Evolutionary conservation across 306 rosid species (phyloP), one percentile per base, ranked within the genome.

Genomic region (Chamaecrista fasciculata): DNA sequence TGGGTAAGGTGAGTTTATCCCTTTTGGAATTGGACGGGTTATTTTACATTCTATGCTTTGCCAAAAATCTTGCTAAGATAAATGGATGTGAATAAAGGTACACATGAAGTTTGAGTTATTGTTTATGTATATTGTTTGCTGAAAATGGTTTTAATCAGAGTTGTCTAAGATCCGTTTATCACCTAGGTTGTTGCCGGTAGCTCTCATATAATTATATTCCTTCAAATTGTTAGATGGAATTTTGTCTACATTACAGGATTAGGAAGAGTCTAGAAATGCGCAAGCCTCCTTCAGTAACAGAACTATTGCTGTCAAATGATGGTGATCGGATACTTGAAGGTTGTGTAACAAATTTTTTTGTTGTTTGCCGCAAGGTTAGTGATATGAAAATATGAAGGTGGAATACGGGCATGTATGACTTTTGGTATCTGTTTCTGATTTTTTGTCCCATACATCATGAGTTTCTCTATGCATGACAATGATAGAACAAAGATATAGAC

Each of bases 321-420:
- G 97, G 97, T 47, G 85, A 94, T 81, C 77, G 50, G 46, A 73
- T 94, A 58, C 97, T 93, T 23, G 98, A 93, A 84, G 98, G 98
- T 19, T 83, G 94, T 36, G 66, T 88, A 29, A 86, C 97, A 7
- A 94, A 90, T 67, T 88, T 93, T 75, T 93, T 86, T 66, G 87
- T 86, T 58, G 91, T 93, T 49, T 76, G 90, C 70, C 33, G 79
- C 71, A 90, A 85, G 98, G 98, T 93, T 72, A 53, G 82, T 56
- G 9, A 10, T 55, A 50, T 23, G 67, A 40, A 40, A 62, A 11
- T 14, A 26, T 43, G 28, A 25, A 25, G 48, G 59, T 43, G 15
- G 42, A 42, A 49, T 37, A 57, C 73, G 21, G 26, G 69, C 70
- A 46, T n/a, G 57, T 43, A 28, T 48, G 29, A 53, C 20, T 71